phyloP scores from a whole-genome alignment of 2,329 filamentous ascomycete genomes.

The Nemania abortiva region DNA sequence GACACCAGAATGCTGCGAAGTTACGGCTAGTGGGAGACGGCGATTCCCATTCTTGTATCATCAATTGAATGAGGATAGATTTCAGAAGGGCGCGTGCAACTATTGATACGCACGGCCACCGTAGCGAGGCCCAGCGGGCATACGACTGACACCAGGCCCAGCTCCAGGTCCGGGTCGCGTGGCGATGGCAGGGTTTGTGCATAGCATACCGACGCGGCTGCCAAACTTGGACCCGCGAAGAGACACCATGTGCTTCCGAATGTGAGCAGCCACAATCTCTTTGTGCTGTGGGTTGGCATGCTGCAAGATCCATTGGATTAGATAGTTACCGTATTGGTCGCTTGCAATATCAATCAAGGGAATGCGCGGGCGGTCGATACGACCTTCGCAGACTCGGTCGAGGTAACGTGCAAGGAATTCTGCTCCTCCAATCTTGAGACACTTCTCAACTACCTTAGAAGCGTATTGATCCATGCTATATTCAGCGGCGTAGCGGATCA shows the following conservation, averaged over 20 bases:
- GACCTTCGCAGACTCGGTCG: conserved; percentile 91
- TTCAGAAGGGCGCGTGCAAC: conserved; percentile 39
- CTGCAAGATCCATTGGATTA: conserved; percentile 96
- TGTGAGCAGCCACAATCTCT: conserved; percentile 92
- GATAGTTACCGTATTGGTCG: conserved; percentile 98
- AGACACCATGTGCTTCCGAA: conserved; percentile 99
- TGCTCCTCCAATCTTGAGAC: conserved; percentile 91
- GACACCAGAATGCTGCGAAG: conserved; percentile 22
- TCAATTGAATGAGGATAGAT: conserved; percentile 26
- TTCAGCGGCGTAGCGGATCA: conserved; percentile 91
- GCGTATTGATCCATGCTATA: conserved; percentile 99
- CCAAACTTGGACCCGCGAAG: conserved; percentile 98
- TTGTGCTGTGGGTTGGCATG: conserved; percentile 89
- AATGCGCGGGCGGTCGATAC: conserved; percentile 90
- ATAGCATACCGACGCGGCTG: conserved; percentile 98
- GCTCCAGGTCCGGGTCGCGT: conserved; percentile 89
- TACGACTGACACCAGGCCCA: conserved; percentile 72
- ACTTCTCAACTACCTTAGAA: conserved; percentile 99
- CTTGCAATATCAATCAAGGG: conserved; percentile 98
- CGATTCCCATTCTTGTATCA: conserved; percentile 16
- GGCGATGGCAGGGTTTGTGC: conserved; percentile 90
- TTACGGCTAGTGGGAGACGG: conserved; percentile 20
- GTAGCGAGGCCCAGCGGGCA: conserved; percentile 70
- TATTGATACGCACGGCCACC: conserved; percentile 68
- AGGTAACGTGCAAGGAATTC: conserved; percentile 95